Conservation (phyloP, 2,329 filamentous ascomycete species). For the Ophiostoma triangulosporum region DNA sequence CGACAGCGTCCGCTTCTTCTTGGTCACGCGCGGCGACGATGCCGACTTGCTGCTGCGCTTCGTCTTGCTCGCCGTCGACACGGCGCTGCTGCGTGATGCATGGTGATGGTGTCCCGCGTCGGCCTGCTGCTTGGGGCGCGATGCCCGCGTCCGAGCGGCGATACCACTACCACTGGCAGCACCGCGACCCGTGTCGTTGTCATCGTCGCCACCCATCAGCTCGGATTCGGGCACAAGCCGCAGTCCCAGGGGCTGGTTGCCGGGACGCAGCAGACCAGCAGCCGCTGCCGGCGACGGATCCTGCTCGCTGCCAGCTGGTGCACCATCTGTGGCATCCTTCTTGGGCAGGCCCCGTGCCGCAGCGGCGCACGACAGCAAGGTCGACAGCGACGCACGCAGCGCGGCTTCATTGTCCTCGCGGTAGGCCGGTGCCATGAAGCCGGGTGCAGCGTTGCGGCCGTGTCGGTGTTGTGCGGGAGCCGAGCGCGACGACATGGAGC, state of each 20-base stretch:
- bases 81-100: constrained; percentile 14
- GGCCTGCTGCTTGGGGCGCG: constrained; percentile 2
- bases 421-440: constrained; percentile 38
- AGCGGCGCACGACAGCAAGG: constrained; percentile 84
- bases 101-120: not conserved
- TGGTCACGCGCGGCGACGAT: constrained; percentile 30
- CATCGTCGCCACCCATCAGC: constrained; percentile 25
- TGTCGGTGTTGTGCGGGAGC: not conserved
- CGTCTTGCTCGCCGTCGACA: constrained; percentile 30
- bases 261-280: constrained; percentile 29
- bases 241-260: constrained; percentile 42
- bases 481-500: not conserved
- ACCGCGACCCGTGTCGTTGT: constrained; percentile 13
- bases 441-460: not conserved
- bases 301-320: constrained; percentile 19
- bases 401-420: constrained; percentile 89
- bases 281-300: constrained; percentile 22
- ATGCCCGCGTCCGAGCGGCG: not conserved
- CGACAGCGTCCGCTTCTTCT: constrained; percentile 42
- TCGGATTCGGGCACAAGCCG: constrained; percentile 49
- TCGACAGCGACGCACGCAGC: constrained; percentile 83
- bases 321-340: constrained; percentile 21
- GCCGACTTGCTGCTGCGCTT: constrained; percentile 24
- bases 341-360: constrained; percentile 76
- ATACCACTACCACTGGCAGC: not conserved